Conservation (phyloP, 208 protist species). For the Leptomonas pyrrhocoris region DNA sequence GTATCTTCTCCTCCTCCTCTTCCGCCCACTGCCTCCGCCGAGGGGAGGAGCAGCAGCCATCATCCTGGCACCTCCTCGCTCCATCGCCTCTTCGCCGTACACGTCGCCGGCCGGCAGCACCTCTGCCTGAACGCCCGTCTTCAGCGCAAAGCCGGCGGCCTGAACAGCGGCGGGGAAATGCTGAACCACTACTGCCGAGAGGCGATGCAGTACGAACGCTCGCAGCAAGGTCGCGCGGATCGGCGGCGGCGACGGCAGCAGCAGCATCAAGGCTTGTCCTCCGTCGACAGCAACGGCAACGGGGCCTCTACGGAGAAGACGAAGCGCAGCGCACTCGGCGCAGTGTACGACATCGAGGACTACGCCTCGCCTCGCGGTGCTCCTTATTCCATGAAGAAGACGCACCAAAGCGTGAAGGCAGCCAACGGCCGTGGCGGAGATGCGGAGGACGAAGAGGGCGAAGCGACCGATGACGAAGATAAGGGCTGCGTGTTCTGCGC, state of each 20-base stretch:
- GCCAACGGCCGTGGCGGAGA: too few relatives aligned
- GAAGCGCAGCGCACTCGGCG: too few relatives aligned
- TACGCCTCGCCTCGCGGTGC: not conserved
- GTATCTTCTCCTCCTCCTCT: too few relatives aligned
- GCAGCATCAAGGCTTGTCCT: not conserved
- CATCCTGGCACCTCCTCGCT: conserved; percentile 1
- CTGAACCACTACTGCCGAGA: conserved; percentile 95
- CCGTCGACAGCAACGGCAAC: not conserved
- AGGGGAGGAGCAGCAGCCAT: not conserved
- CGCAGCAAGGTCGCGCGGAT: conserved; percentile 39
- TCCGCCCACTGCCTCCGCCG: too few relatives aligned
- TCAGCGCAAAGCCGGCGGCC: conserved; percentile 27
- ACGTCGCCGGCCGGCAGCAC: conserved; percentile 90
- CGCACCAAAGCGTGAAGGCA: not conserved
- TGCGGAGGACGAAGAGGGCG: not conserved
- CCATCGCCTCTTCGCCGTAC: conserved; percentile 60
- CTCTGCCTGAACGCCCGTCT: conserved; percentile 90
- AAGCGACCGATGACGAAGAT: conserved; percentile 16
- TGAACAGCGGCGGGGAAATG: conserved; percentile 29
- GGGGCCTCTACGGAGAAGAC: too few relatives aligned
- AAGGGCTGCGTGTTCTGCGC: conserved; percentile 51
- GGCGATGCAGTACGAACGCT: conserved; percentile 78
- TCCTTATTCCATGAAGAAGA: not conserved
- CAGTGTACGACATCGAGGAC: conserved; percentile 22
- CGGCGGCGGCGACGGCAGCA: conserved; percentile 29